Evolutionary conservation across 768 basidiomycete genomes (phyloP), one percentile per base, ranked within the genome.

Genomic region (Tulasnella sp.): DNA sequence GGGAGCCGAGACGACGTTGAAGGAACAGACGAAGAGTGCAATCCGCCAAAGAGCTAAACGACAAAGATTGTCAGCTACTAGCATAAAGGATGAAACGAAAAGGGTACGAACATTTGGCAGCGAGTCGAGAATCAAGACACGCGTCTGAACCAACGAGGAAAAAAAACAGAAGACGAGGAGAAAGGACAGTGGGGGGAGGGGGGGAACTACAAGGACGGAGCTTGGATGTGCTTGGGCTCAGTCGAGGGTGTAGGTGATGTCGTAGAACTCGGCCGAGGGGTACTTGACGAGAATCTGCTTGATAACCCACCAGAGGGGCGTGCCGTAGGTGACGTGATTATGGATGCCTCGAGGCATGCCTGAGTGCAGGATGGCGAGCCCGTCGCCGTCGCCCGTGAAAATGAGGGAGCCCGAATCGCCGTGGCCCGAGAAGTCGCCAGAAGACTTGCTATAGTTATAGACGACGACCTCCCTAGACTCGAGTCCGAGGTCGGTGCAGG

Each of bases 341-440:
- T 62, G 77, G 72, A 62, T 75, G 40, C 78, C 79, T 74, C 75
- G 79, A 37, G 75, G 69, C 2, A 36, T 3, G 1, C 78, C 79
- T 63, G 79, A 79, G 71, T 80, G 79, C 65, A 79, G 75, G 66
- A 75, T 75, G 64, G 79, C 79, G 67, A 80, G 74, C 34, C 80
- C 77, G 62, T n/a, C 63, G 76, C 73, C 79, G 14, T 72, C 44
- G 3, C 77, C 78, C 62, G 77, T 64, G 17, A 6, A 76, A 62
- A 81, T 69, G 22, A 81, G 80, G 36, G 80, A 75, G 52, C 80
- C 79, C 2, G 80, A 81, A 74, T 81, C 80, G 66, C 79, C 80
- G 22, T 78, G 78, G 26, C 72, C 76, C 9, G 78, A 78, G 77
- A 80, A 80, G 44, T 62, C 64, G 42, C 72, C 75, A 32, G 22